A percentile compares a stretch with the other conserved stretches of the same genome.
Evolutionary conservation across 208 protist species (phyloP).

Genomic region (Crithidia expoeki): DNA sequence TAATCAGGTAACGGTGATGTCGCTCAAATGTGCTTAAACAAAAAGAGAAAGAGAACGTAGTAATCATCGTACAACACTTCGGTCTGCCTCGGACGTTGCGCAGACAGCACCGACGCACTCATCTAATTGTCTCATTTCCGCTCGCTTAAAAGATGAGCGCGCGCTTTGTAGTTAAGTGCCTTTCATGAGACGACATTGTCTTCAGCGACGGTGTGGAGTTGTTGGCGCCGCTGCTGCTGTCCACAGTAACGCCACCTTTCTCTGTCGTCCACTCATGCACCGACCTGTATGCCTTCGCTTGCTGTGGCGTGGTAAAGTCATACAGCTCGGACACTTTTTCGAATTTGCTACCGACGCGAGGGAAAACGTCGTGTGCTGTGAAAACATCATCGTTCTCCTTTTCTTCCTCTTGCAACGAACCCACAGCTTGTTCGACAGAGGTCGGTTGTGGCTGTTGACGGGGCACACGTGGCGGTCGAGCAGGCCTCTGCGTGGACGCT

Average conservation of each 20-base stretch:
- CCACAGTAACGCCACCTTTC: conserved; percentile 8
- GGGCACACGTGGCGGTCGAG: conserved; percentile 5
- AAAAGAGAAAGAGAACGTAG: no score
- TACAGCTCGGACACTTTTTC: background rate
- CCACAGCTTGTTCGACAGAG: background rate
- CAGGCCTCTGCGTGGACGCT: background rate
- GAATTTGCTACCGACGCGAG: background rate
- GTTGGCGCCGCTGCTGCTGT: background rate
- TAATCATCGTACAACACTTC: no score
- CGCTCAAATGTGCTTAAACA: no score
- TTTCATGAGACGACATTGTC: conserved; percentile 5
- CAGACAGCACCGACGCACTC: no score
- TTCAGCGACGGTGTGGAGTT: background rate
- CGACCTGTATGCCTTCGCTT: background rate
- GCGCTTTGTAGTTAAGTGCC: conserved; percentile 1
- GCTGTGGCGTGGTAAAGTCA: conserved; percentile 9
- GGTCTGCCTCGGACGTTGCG: no score
- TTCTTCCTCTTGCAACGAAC: background rate
- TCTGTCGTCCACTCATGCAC: conserved; percentile 13
- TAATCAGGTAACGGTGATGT: no score
- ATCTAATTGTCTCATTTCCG: no score
- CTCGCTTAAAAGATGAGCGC: conserved; percentile 8
- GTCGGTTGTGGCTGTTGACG: background rate
- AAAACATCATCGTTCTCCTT: background rate
- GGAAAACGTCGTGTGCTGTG: conserved; percentile 8